phyloP scores from a whole-genome alignment of 2,329 filamentous ascomycete genomes.

The Alternaria arborescens region DNA sequence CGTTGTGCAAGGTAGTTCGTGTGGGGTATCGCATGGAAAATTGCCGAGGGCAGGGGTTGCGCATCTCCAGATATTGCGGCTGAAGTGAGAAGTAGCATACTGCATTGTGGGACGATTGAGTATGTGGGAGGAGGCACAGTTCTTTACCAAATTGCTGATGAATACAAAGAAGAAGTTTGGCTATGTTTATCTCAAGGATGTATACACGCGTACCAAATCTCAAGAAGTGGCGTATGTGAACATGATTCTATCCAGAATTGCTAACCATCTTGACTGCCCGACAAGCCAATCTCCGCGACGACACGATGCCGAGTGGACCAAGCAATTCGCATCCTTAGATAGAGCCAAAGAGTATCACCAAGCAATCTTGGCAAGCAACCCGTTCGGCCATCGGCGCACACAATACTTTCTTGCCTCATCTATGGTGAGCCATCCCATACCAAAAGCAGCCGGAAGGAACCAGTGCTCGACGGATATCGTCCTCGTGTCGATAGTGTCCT shows the following conservation, averaged over 20 bases:
- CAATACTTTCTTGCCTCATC: slow-evolving; percentile 73
- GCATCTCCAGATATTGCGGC: slow-evolving; percentile 19
- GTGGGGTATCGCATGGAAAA: slow-evolving; percentile 19
- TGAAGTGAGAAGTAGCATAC: slow-evolving; percentile 1
- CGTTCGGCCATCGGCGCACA: slow-evolving; percentile 67
- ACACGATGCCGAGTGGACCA: neutral
- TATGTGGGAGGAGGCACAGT: neutral
- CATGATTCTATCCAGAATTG: neutral
- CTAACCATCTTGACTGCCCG: neutral
- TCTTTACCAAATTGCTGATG: slow-evolving; percentile 31
- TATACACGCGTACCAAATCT: slow-evolving; percentile 1
- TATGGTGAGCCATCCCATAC: slow-evolving; percentile 68
- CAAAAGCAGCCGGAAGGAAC: slow-evolving; percentile 79
- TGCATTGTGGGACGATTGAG: slow-evolving; percentile 14
- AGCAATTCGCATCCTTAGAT: neutral
- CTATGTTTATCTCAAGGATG: neutral
- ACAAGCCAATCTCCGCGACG: slow-evolving; percentile 3
- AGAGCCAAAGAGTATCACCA: slow-evolving; percentile 60
- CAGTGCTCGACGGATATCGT: slow-evolving; percentile 75
- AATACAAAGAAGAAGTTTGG: slow-evolving; percentile 26
- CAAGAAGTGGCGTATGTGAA: slow-evolving; percentile 3
- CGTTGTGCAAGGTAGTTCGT: slow-evolving; percentile 8
- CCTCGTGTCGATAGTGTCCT: slow-evolving; percentile 67
- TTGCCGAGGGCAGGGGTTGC: slow-evolving; percentile 8
- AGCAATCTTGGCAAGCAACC: slow-evolving; percentile 66